Base-by-base conservation (phyloP, 176 grass and related monocot species). In the Zoysia pacifica region DNA sequence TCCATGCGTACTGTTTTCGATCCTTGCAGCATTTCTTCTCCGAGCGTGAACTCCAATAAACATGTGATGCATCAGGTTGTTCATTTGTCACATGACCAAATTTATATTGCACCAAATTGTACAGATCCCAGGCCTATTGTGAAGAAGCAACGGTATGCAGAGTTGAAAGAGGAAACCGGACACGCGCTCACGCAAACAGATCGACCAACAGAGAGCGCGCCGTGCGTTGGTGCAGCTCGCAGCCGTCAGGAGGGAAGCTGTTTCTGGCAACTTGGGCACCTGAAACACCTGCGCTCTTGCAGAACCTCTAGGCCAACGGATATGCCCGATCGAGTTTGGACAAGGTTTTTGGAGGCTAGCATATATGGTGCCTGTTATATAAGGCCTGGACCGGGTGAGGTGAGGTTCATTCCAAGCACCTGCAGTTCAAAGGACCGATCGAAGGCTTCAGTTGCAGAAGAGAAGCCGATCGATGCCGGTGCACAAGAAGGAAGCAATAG, bases 311-410 rank as follows among this genome's bases (percentile, higher is more conserved):
- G 46, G 28, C 28, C 28, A 28, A 28, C 71, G 81, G 81, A 71
- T 63, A 86, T 6, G 6, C 84, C 67, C 77, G 75, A 86, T 28
- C 84, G 45, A 75, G 44, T 60, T 82, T 64, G 43, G 79, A 49
- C 28, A 72, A 3, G 43, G 15, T 13, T 72, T 62, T 49, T 19
- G 16, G 62, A 38, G 11, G 45, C 14, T 14, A n/a, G 16, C 28
- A 28, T 28, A 28, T 28, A 28, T 28, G 28, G 28, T 28, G 0
- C 28, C 28, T 28, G 28, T 28, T 80, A 69, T 64, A 76, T 86
- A 64, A 82, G 77, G 39, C 16, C 20, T 53, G 10, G 16, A 6
- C 5, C 3, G n/a, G n/a, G 28, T 28, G 28, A 28, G 28, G 28
- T 63, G 50, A 58, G 20, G 16, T 72, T 12, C 41, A 77, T 72